Base-by-base conservation (phyloP, 139 green algal genomes). In the Choricystis sp. region DNA sequence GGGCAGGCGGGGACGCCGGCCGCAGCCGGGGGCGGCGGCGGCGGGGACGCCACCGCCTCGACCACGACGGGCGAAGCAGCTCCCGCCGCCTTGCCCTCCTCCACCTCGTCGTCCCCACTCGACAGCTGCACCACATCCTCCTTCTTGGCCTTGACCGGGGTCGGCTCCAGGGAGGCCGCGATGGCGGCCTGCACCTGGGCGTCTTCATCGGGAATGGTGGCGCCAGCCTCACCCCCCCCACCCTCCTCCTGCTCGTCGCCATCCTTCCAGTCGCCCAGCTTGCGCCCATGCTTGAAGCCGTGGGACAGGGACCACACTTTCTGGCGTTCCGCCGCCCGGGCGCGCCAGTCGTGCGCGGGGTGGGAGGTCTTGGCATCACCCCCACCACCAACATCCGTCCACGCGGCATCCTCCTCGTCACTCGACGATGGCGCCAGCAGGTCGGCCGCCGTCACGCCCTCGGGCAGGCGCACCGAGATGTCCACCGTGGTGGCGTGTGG, bases 251-350 rank as follows among this genome's bases (percentile, higher is more conserved):
- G 23, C n/a, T 52, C 52, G 21, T 67, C 69, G 3, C 55, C 61
- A 23, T 71, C 56, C 21, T 74, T 78, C 89, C 89, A 96, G 28
- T 92, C 79, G 2, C 64, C 83, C 52, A 96, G 79, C 69, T 90
- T 93, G n/a, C 89, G 73, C 0, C 89, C 89, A 58, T 90, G 77
- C 40, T 79, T 73, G 69, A 95, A 96, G 28, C 89, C 89, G 26
- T 90, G 80, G 26, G 69, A 81, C 0, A 68, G 73, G 77, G 78
- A 91, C 86, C 86, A 96, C 68, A 86, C 89, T 56, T 79, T 76
- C 64, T 94, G 88, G 2, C 87, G 73, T 49, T 72, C 55, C 3
- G 62, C 52, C 63, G 81, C 82, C 0, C 86, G 68, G 57, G 89
- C 71, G 24, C 81, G 68, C 87, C 86, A 92, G 49, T 76, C 57